phyloP scores from a whole-genome alignment of 129 eudicot genomes.

The Helianthus tuberosus region DNA sequence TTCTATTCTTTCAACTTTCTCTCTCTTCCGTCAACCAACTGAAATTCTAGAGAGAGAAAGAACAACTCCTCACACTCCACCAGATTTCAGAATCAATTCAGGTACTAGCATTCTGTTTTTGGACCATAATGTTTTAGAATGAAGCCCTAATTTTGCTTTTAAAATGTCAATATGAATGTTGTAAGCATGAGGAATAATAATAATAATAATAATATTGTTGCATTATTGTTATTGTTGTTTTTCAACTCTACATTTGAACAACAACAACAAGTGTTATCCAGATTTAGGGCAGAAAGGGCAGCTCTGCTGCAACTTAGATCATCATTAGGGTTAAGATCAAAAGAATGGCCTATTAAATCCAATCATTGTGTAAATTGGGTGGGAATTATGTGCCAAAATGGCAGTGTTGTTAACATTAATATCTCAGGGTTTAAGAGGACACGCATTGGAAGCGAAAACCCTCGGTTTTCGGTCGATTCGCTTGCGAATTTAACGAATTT shows the following conservation, averaged over 20 bases:
- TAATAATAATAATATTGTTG: not conserved
- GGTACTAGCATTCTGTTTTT: too few species aligned
- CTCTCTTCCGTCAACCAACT: too few species aligned
- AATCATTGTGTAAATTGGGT: slow-evolving; percentile 75
- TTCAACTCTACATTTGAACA: slow-evolving; percentile 48
- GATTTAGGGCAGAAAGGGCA: slow-evolving; percentile 54
- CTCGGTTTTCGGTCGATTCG: slow-evolving; percentile 80
- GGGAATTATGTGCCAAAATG: slow-evolving; percentile 68
- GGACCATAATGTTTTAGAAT: too few species aligned
- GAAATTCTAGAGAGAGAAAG: too few species aligned
- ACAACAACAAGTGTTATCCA: slow-evolving; percentile 32
- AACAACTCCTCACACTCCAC: too few species aligned
- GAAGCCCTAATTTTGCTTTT: too few species aligned
- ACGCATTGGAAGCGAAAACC: slow-evolving; percentile 62
- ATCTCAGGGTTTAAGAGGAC: slow-evolving; percentile 89
- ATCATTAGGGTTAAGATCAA: slow-evolving; percentile 76
- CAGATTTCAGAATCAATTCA: too few species aligned
- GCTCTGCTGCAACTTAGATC: slow-evolving; percentile 79
- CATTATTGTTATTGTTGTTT: slow-evolving; percentile 42
- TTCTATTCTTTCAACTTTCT: too few species aligned
- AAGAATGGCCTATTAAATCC: slow-evolving; percentile 78
- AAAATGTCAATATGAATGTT: not conserved
- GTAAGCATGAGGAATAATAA: too few species aligned
- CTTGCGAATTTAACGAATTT: slow-evolving; percentile 72
- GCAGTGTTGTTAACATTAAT: slow-evolving; percentile 72